Percentiles rank a stretch among this genome's conserved stretches.
These are phyloP conservation scores for Blastobotrys arbuscula DNA, from an alignment of 1,139 yeast genomes.

Conservation along the genomic window DNA sequence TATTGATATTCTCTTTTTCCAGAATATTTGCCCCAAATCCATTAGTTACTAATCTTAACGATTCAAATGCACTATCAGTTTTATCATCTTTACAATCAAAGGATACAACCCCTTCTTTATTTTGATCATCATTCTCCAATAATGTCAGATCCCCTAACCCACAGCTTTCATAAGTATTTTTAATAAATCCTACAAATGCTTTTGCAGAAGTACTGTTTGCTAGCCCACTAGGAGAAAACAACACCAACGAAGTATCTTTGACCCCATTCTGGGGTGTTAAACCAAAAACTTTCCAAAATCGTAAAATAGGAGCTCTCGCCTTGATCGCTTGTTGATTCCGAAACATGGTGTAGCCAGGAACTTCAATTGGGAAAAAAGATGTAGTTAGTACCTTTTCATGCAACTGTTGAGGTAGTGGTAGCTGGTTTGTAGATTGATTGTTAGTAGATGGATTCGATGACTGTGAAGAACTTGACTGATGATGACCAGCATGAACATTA, in stretches of 20 bases:
- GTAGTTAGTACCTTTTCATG: conserved; percentile 4
- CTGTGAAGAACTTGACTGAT: neutral
- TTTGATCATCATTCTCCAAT: conserved; percentile 24
- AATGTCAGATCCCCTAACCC: conserved; percentile 31
- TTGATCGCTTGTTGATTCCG: conserved; percentile 28
- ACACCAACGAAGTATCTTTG: conserved; percentile 28
- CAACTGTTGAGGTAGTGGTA: neutral
- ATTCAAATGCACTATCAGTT: conserved; percentile 11
- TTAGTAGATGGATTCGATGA: neutral
- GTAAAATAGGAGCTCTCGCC: conserved; percentile 34
- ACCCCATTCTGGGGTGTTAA: conserved; percentile 32
- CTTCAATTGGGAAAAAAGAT: conserved; percentile 19
- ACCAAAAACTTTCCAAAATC: conserved; percentile 38
- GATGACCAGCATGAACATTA: too few species aligned
- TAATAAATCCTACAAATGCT: conserved; percentile 26
- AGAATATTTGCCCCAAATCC: conserved; percentile 6
- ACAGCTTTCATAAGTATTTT: conserved; percentile 35
- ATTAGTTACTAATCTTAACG: conserved; percentile 3
- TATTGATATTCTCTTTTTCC: neutral
- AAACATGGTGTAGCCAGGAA: conserved; percentile 29
- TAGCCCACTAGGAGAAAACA: conserved; percentile 31
- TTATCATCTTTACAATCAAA: conserved; percentile 1
- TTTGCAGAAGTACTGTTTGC: conserved; percentile 26
- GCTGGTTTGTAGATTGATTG: neutral
- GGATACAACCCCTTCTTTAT: conserved; percentile 19